Base-by-base conservation (phyloP, 148 eudicot species). In the Agrostemma githago region DNA sequence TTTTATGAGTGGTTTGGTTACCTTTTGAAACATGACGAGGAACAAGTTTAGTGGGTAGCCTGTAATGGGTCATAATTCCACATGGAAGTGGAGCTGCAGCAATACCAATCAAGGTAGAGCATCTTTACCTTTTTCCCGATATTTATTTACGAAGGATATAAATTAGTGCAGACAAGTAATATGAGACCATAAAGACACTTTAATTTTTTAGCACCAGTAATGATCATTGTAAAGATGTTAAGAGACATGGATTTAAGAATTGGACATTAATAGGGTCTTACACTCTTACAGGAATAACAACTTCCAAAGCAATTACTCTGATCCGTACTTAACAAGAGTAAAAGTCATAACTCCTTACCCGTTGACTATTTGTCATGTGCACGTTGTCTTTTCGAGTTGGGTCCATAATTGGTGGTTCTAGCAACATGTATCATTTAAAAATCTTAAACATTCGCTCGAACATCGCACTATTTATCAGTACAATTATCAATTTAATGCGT, bases 401-500 rank as follows among this genome's bases (percentile, higher is more conserved):
- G 54, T 48, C 54, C 9, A 48, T 48, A 48, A 8, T 48, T 10
- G 54, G 3, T 10, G 14, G 14, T 15, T 48, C 15, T 48, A 48
- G n/a, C 54, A 2, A 6, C 37, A 54, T 40, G 62, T 43, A 16
- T 61, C 71, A 65, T 62, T 17, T 16, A 54, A 40, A 14, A 72
- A 74, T 48, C 44, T 62, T 54, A 38, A 41, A 42, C 44, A 10
- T 64, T 17, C 16, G 12, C 21, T 42, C 37, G 38, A 61, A 48
- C 41, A 60, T 65, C 26, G 26, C 99, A 82, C 97, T 86, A 76
- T 92, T 89, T 77, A 88, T 92, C 99, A 5, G 97, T 85, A 77
- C 99, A 95, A 79, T 95, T 95, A 80, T 95, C 99, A 80, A 95
- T 95, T 86, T 95, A 97, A 88, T 95, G 99, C 64, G 99, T 95